phyloP scores from a whole-genome alignment of 225 moss, liverwort and hornwort species.

The Polytrichum formosum region DNA sequence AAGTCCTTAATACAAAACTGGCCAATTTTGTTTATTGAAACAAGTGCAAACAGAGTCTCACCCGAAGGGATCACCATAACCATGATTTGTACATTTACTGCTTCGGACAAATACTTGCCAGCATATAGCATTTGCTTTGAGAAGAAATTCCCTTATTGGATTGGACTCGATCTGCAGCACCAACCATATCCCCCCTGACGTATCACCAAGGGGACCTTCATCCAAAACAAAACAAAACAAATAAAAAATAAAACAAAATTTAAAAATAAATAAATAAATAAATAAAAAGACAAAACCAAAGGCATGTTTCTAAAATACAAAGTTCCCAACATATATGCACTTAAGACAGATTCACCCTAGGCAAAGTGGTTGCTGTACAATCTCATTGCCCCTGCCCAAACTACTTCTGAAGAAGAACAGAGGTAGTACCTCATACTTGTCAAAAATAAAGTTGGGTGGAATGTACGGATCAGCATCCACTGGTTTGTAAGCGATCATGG shows the following conservation, averaged over 20 bases:
- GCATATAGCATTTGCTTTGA: conserved; percentile 81
- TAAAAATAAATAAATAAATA: no score
- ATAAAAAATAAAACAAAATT: no score
- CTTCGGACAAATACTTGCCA: conserved; percentile 96
- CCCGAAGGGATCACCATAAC: conserved; percentile 99
- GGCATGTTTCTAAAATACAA: no score
- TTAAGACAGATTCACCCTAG: no score
- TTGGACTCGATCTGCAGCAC: conserved; percentile 84
- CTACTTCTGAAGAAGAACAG: background rate
- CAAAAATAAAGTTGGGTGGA: conserved; percentile 80
- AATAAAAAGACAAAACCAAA: no score
- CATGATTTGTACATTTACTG: conserved; percentile 89
- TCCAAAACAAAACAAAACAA: no score
- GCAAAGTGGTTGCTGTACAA: no score
- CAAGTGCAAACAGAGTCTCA: conserved; percentile 22
- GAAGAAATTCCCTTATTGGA: conserved; percentile 79
- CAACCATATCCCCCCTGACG: background rate
- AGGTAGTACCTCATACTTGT: conserved; percentile 80
- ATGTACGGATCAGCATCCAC: conserved; percentile 91
- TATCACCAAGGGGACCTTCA: no score
- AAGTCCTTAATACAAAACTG: background rate
- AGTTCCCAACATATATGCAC: no score
- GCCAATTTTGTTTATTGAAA: background rate
- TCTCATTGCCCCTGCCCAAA: background rate
- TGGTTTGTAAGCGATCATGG: conserved; percentile 90